Evolutionary conservation across 495 filamentous ascomycete species (phyloP), one percentile per base, ranked within the genome.

Genomic region (Lichenothelia convexa): DNA sequence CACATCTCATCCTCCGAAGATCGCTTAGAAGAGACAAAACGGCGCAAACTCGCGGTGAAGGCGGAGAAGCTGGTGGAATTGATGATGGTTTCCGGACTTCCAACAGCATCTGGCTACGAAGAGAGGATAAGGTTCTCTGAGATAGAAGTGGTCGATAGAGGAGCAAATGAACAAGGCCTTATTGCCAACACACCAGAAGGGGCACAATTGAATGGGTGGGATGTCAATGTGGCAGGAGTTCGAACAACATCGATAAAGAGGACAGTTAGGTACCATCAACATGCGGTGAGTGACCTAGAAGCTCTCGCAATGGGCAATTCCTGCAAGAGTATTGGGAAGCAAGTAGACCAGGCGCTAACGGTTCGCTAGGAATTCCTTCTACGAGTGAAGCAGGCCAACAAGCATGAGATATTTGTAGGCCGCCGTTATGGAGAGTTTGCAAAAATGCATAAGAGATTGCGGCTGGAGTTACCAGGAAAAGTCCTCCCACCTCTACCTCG

Each of bases 71-170:
- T 97, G 35, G 78, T 97, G 20, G 89, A 95, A 60, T 62, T 97
- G 40, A 95, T 97, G 89, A 93, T 97, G 85, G 91, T 95, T 13
- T 93, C 84, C 3, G 89, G 91, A 3, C 76, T 97, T 32, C 85
- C 80, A 16, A 97, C 89, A 2, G 84, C 89, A 12, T 93, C 85
- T 13, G 89, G 89, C 2, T 97, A 95, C 48, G 89, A 97, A 57
- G 89, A 97, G 54, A 70, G 89, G 13, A 92, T 97, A 44, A 70
- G 83, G 24, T 97, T 97, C 50, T 80, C 85, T 0, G 89, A 97
- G 58, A 76, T 97, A 55, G 89, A 95, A 51, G 80, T 94, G 15
- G 83, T 95, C 13, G 89, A 97, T 43, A 70, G 84, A 27, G 80
- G 86, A 16, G 86, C 89, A 9, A 84, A 91, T 47, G 83, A 93